Evolutionary conservation across 208 protist species (phyloP), one percentile per base, ranked within the genome.

Genomic region (Borovskyia barvae): DNA sequence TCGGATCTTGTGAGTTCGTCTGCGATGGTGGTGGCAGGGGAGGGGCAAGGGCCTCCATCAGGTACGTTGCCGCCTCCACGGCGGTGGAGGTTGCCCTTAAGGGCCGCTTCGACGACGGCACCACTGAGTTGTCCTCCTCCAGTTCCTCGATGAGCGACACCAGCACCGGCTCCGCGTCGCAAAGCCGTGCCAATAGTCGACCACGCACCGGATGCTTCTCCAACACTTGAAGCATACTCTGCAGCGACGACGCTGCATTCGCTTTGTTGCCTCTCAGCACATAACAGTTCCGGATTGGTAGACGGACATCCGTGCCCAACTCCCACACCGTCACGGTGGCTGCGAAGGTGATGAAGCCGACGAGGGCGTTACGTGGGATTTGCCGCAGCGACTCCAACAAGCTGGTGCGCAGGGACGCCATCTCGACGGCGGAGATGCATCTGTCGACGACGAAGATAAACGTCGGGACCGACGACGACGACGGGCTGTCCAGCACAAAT

Each of bases 261-360:
- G 59, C 46, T 17, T 50, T 59, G 17, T 87, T 75, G 39, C 87
- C 90, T 9, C 82, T 87, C 25, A 92, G 58, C 30, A 65, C 66
- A 63, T 88, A 80, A 51, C 92, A 78, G 51, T 87, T 82, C 14
- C 91, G 56, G 19, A 97, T 28, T 15, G 84, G 62, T 63, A 19
- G 70, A 37, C 48, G 15, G 0, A 50, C 32, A 20, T 49, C 19
- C 22, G 33, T 49, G 40, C 75, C 69, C 11, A 97, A 55, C 49
- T 97, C 85, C 82, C 89, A 92, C 29, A 95, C 77, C 0, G 63
- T 56, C 41, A 98, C 88, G 24, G 83, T 96, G 6, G 94, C 87
- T 15, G 97, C 98, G 67, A 97, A 99, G 2, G 97, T 98, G 53
- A 99, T 97, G 15, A 98, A 76, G 15, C 98, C 98, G 19, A 99